A percentile compares a stretch with the other conserved stretches of the same genome.
Evolutionary conservation across 1,284 basidiomycete genomes (phyloP).

Genomic region (Moesziomyces aphidis): DNA sequence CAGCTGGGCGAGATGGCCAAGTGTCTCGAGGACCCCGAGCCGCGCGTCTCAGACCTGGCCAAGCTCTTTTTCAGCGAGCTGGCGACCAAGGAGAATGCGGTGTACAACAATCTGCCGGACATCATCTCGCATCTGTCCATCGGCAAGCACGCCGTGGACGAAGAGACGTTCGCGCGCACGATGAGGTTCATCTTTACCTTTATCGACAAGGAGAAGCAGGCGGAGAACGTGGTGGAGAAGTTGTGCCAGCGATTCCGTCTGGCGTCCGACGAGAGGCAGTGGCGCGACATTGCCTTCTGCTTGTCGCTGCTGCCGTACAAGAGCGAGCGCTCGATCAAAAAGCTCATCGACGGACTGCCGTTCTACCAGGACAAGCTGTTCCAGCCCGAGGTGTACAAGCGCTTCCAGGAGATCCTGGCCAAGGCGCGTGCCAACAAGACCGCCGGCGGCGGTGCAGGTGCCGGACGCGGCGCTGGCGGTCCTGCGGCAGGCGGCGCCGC

Average conservation of each 20-base stretch:
- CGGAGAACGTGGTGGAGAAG: conserved; percentile 67
- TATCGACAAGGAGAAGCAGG: conserved; percentile 81
- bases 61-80: conserved; percentile 97
- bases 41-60: conserved; percentile 88
- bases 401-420: conserved; percentile 87
- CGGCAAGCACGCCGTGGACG: conserved; percentile 92
- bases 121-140: conserved; percentile 79
- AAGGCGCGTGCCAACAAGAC: conserved; percentile 70
- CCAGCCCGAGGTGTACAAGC: conserved; percentile 82
- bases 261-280: conserved; percentile 88
- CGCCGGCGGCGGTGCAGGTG: conserved; percentile 11
- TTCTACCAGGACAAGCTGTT: conserved; percentile 91
- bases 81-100: conserved; percentile 95
- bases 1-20: conserved; percentile 99
- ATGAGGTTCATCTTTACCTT: conserved; percentile 96
- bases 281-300: conserved; percentile 97
- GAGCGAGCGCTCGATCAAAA: conserved; percentile 94
- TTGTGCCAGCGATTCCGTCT: conserved; percentile 77
- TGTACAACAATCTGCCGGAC: conserved; percentile 94
- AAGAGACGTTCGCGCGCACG: conserved; percentile 89
- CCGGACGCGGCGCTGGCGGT: conserved; percentile 11
- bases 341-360: conserved; percentile 83
- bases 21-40: conserved; percentile 93
- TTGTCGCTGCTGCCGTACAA: conserved; percentile 95
- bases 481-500: conserved; percentile 9